Conservation (phyloP, 192 early-diverging fungal species). For the Coemansia guatemalensis region DNA sequence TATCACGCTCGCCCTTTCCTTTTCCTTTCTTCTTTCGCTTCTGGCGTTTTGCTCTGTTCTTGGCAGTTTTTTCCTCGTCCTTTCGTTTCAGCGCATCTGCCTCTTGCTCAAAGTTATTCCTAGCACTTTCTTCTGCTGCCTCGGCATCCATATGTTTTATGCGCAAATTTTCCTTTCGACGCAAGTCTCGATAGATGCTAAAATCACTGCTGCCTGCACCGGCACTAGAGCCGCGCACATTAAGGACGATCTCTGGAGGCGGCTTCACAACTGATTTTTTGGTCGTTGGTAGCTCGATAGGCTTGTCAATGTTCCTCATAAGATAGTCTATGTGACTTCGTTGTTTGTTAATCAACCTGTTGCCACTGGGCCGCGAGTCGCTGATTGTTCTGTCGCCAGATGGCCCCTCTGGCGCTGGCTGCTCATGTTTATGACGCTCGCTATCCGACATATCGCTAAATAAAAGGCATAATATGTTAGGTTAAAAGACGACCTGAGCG, state of each 20-base stretch:
- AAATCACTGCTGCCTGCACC: conserved; percentile 97
- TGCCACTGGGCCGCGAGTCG: conserved; percentile 5
- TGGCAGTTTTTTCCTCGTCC: conserved; percentile 85
- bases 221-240: conserved; percentile 88
- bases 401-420: not conserved
- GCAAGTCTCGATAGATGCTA: conserved; percentile 84
- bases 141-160: conserved; percentile 73
- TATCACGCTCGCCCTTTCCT: conserved; percentile 38
- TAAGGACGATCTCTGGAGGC: conserved; percentile 86
- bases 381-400: not conserved
- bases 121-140: conserved; percentile 56
- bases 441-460: conserved; percentile 2
- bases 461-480: not conserved
- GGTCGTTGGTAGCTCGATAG: conserved; percentile 67
- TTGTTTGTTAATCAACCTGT: conserved; percentile 20
- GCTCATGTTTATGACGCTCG: not conserved
- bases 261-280: conserved; percentile 54
- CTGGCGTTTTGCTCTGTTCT: conserved; percentile 82
- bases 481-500: not conserved
- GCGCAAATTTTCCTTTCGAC: conserved; percentile 83
- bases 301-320: conserved; percentile 79
- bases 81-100: conserved; percentile 60
- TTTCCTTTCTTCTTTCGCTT: conserved; percentile 64
- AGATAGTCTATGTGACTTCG: conserved; percentile 52
- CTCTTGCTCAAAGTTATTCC: conserved; percentile 61